phyloP scores from a whole-genome alignment of 2,329 filamentous ascomycete genomes.

The Hypoxylon sp. region DNA sequence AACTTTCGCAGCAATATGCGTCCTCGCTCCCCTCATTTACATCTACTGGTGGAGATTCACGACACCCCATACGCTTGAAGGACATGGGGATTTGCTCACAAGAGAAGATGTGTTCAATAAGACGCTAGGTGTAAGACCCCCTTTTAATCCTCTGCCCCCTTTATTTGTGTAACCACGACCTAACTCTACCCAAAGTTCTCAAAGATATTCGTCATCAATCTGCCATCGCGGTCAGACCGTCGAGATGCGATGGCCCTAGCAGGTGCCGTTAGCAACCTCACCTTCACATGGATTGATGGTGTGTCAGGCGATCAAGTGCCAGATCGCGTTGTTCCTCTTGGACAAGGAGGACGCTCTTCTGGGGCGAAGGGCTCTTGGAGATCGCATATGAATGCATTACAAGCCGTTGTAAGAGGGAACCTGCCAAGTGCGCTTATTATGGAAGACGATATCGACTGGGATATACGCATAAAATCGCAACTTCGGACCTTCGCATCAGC shows the following conservation, averaged over 20 bases:
- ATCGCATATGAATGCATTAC: conserved; percentile 58
- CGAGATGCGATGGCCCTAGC: conserved; percentile 65
- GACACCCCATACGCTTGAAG: neutral
- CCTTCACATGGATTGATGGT: conserved; percentile 64
- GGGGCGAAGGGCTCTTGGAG: conserved; percentile 58
- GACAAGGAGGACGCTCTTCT: conserved; percentile 49
- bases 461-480: conserved; percentile 65
- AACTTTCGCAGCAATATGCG: conserved; percentile 26
- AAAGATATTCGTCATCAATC: conserved; percentile 67
- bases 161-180: neutral
- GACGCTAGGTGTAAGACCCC: conserved; percentile 45
- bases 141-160: neutral
- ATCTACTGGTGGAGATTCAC: conserved; percentile 37
- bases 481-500: conserved; percentile 60
- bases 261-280: conserved; percentile 62
- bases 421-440: conserved; percentile 66
- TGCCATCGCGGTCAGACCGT: conserved; percentile 66
- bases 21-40: conserved; percentile 40
- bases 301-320: conserved; percentile 58
- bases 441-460: conserved; percentile 73
- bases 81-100: neutral
- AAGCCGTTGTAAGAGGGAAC: conserved; percentile 61
- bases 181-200: conserved; percentile 60
- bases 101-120: conserved; percentile 38
- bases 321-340: conserved; percentile 52